Evolutionary conservation across 306 rosid species (phyloP), one percentile per base, ranked within the genome.

Genomic region (Cucurbita moschata): DNA sequence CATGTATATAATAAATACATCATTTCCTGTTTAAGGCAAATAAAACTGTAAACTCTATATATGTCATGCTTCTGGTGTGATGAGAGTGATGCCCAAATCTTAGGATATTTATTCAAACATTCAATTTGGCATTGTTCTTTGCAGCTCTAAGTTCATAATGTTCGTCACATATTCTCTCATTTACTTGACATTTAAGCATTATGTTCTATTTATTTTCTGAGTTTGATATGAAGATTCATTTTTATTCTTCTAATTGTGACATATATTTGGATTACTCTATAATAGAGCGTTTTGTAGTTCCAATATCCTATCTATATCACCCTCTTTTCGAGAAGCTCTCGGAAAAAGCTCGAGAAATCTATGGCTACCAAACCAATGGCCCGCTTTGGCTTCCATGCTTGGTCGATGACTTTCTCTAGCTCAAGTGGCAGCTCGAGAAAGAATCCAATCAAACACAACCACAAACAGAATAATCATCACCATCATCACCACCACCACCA

Each of bases 341-440:
- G 1, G 96, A 89, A 44, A 81, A 79, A 62, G 96, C 96, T 69
- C 74, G 56, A 14, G 96, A 89, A 49, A 82, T 84, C 37, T 89
- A 89, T 52, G 92, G 96, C 0, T 89, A 89, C 85, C 92, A 89
- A 38, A 79, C 86, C 69, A 81, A 83, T 0, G 96, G 96, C 47
- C 96, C 92, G 3, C 96, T 89, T 42, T 75, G 81, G 56, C 92
- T 89, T 0, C 96, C 92, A 0, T 89, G 96, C 64, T 87, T 92
- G 2, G 85, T 89, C 13, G 96, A 89, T 6, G 92, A 68, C 38
- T 68, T 68, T 47, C 73, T 47, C 40, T 56, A 68, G 8, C 57
- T 68, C 21, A 56, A 57, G 7, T 68, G 73, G 73, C 40, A 9
- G 43, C 47, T 47, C 2, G 57, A 68, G 73, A 68, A 46, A 47